phyloP scores from a whole-genome alignment of 306 rosid species.

The Sphenostylis stenocarpa region DNA sequence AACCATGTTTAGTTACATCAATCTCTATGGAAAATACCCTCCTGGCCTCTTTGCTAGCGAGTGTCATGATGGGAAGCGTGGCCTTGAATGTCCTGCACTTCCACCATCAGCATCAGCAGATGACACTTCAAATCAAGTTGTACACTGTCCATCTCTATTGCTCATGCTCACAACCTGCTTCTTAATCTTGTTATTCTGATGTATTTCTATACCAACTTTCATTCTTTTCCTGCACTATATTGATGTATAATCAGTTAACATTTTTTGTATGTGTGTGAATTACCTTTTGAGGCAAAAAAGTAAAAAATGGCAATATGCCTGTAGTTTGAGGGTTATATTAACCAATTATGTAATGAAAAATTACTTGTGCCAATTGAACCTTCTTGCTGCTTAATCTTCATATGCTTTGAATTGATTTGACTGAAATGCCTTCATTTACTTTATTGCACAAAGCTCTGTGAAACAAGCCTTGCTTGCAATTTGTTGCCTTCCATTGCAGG shows the following conservation, averaged over 20 bases:
- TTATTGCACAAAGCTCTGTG: background rate
- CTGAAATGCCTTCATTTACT: background rate
- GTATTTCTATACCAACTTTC: conserved; percentile 27
- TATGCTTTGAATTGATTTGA: background rate
- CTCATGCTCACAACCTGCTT: conserved; percentile 46
- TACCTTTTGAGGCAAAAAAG: background rate
- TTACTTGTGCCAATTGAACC: background rate
- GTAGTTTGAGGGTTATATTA: background rate
- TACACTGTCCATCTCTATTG: conserved; percentile 39
- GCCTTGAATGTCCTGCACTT: conserved; percentile 71
- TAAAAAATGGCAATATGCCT: background rate
- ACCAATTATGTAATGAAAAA: background rate
- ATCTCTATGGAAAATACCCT: conserved; percentile 88
- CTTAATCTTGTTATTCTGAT: conserved; percentile 38
- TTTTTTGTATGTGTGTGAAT: conserved; percentile 15
- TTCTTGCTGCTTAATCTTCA: background rate
- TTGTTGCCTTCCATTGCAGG: background rate
- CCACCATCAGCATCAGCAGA: conserved; percentile 51
- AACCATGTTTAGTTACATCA: conserved; percentile 95
- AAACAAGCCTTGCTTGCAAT: background rate
- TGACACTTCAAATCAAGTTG: conserved; percentile 37
- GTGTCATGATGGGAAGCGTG: conserved; percentile 66
- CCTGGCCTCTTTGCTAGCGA: conserved; percentile 86
- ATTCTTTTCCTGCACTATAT: conserved; percentile 23
- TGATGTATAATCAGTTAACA: conserved; percentile 9